These are phyloP conservation scores for Diplocarpon rosae DNA, from an alignment of 2,329 filamentous ascomycete genomes.

Conservation along the genomic window DNA sequence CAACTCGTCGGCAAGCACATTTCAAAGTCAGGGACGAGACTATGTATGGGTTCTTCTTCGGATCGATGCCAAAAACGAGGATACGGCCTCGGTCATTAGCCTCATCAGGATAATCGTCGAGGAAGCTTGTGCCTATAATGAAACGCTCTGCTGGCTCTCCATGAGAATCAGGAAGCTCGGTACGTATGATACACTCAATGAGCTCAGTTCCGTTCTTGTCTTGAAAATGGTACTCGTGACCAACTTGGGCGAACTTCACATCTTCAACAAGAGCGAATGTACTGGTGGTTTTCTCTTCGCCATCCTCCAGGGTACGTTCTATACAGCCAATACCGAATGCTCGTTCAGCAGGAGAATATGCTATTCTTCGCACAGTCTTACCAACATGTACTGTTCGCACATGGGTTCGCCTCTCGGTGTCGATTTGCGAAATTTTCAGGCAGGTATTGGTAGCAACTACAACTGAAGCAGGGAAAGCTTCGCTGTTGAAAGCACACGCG, in stretches of 20 bases:
- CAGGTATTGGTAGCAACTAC: slow-evolving; percentile 68
- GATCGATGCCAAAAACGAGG: slow-evolving; percentile 71
- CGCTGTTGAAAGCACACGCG: slow-evolving; percentile 72
- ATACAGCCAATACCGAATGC: slow-evolving; percentile 85
- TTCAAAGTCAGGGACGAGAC: slow-evolving; percentile 60
- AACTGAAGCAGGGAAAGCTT: slow-evolving; percentile 70
- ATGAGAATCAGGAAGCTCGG: slow-evolving; percentile 52
- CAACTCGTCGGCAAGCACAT: slow-evolving; percentile 71
- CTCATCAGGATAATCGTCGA: slow-evolving; percentile 42
- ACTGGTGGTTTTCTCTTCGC: slow-evolving; percentile 65
- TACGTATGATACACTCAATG: slow-evolving; percentile 73
- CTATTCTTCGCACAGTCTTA: slow-evolving; percentile 76
- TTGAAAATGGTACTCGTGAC: slow-evolving; percentile 53
- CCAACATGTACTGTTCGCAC: slow-evolving; percentile 68
- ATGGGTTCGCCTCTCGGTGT: slow-evolving; percentile 78
- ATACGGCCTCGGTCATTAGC: slow-evolving; percentile 61
- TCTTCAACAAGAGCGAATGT: slow-evolving; percentile 88
- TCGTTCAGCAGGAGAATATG: slow-evolving; percentile 69
- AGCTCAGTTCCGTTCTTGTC: slow-evolving; percentile 51
- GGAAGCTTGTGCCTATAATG: slow-evolving; percentile 77
- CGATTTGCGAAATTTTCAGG: slow-evolving; percentile 70
- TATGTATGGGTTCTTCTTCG: slow-evolving; percentile 60
- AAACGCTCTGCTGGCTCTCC: slow-evolving; percentile 61
- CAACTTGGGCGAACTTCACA: slow-evolving; percentile 70
- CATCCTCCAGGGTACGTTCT: slow-evolving; percentile 56